Evolutionary conservation across 441 rosid genomes (phyloP).

Genomic region (Dalechampia spathulata): DNA sequence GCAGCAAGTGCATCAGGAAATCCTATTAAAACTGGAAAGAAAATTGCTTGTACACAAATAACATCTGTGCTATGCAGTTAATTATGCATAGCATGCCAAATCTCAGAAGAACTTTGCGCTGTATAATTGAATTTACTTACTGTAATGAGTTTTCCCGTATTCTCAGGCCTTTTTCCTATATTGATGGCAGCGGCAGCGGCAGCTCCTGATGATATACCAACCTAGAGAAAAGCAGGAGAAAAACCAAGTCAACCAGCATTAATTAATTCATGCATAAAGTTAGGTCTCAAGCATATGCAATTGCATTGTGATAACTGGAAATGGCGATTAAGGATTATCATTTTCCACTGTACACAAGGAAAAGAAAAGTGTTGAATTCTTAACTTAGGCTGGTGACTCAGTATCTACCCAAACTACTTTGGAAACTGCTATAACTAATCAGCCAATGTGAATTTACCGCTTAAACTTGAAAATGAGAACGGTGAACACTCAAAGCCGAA

Average conservation of each 20-base stretch:
- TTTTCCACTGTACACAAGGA: neutral
- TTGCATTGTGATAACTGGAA: neutral
- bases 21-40: no score
- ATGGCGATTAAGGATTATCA: neutral
- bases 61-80: no score
- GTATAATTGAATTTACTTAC: conserved; percentile 35
- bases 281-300: neutral
- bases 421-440: neutral
- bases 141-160: conserved; percentile 78
- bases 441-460: neutral
- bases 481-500: neutral
- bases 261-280: no score
- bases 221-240: conserved; percentile 32
- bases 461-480: neutral
- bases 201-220: conserved; percentile 94
- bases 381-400: no score
- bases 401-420: no score
- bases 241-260: neutral
- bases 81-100: no score
- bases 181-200: conserved; percentile 83
- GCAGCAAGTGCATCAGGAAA: no score
- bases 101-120: no score
- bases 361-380: neutral
- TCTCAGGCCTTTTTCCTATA: conserved; percentile 75
- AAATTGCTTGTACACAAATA: no score